phyloP scores from a whole-genome alignment of 495 filamentous ascomycete genomes.

The Emericellopsis terricola region DNA sequence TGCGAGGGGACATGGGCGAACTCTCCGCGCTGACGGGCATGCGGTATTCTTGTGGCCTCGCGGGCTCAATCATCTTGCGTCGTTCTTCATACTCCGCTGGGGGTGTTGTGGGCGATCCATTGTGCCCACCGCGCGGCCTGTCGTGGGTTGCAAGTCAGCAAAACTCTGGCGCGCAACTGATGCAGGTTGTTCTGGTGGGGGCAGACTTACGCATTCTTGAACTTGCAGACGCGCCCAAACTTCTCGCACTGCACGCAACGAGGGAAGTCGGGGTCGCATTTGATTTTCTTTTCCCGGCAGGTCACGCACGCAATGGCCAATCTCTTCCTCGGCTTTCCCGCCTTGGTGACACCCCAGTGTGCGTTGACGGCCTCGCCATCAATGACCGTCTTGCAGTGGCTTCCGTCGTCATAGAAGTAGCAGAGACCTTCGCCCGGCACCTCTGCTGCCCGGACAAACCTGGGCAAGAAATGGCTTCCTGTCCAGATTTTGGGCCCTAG shows the following conservation, averaged over 20 bases:
- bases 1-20: constrained; percentile 24
- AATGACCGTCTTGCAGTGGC: constrained; percentile 64
- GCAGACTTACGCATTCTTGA: constrained; percentile 76
- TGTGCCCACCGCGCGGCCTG: constrained; percentile 36
- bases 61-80: constrained; percentile 14
- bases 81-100: constrained; percentile 28
- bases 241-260: constrained; percentile 85
- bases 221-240: constrained; percentile 66
- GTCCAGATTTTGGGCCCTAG: constrained; percentile 44
- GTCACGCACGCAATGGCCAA: constrained; percentile 79
- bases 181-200: not conserved
- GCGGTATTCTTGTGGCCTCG: constrained; percentile 12
- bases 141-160: constrained; percentile 8
- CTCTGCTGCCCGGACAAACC: constrained; percentile 38
- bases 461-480: constrained; percentile 37
- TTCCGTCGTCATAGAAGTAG: constrained; percentile 78
- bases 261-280: constrained; percentile 74
- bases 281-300: constrained; percentile 93
- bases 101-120: constrained; percentile 30
- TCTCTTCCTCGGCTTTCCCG: constrained; percentile 76
- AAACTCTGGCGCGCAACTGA: not conserved
- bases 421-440: constrained; percentile 66
- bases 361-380: constrained; percentile 79
- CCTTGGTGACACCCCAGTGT: constrained; percentile 85
- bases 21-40: constrained; percentile 21